Conservation (phyloP, 140 eudicot genomes). For the Senecio squalidus region DNA sequence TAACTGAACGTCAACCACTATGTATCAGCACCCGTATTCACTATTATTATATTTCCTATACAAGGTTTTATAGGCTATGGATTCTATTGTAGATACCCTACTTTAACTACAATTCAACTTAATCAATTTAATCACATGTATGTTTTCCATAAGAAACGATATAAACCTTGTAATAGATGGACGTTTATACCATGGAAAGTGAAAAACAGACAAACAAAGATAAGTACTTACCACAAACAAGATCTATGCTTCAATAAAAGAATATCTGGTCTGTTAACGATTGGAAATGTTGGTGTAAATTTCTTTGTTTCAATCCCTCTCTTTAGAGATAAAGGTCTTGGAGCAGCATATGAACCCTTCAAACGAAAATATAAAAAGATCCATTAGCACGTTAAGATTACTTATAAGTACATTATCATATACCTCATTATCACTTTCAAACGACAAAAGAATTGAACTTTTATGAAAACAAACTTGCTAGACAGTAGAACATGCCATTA, state of each 20-base stretch:
- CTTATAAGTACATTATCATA: not conserved
- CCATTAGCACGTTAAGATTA: not conserved
- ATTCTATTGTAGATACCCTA: too few species aligned
- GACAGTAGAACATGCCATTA: not conserved
- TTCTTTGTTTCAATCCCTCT: slow-evolving; percentile 41
- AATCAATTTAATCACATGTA: not conserved
- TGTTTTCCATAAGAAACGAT: not conserved
- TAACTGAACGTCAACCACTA: not conserved
- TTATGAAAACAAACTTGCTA: slow-evolving; percentile 2
- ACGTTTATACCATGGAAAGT: not conserved
- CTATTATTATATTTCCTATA: slow-evolving; percentile 2
- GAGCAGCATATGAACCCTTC: slow-evolving; percentile 72
- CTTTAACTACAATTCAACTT: not conserved
- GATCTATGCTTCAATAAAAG: slow-evolving; percentile 43
- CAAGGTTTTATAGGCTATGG: too few species aligned
- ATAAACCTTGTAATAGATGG: not conserved
- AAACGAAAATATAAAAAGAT: slow-evolving; percentile 19
- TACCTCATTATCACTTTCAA: slow-evolving; percentile 4
- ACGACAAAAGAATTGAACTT: slow-evolving; percentile 1
- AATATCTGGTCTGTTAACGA: slow-evolving; percentile 38
- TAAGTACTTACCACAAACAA: slow-evolving; percentile 47
- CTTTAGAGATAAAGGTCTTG: slow-evolving; percentile 45
- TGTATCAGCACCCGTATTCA: not conserved
- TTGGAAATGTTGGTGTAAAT: slow-evolving; percentile 28
- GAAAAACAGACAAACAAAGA: not conserved